Evolutionary conservation across 768 basidiomycete genomes (phyloP), one percentile per base, ranked within the genome.

Genomic region (Leccinum rimulosum): DNA sequence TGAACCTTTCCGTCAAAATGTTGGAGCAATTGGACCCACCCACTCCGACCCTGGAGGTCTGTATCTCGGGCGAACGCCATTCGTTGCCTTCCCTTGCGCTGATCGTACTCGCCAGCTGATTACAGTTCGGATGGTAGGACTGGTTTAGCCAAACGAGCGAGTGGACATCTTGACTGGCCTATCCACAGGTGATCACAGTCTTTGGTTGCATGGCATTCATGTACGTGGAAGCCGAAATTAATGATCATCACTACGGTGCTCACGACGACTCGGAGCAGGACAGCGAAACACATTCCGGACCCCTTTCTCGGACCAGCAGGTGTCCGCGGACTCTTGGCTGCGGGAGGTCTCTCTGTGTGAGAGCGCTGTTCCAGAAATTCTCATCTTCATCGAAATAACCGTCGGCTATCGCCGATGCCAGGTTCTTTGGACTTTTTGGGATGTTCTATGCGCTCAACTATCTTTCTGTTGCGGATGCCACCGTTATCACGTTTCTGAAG

Each of bases 401-500:
- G 31, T 4, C 25, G 17, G 54, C 53, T 7, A 10, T 52, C 31
- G 3, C 51, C 45, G 30, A 36, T 19, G 3, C 10, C 50, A 61
- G 91, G 88, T 95, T 92, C 70, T 81, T 91, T 56, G 87, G 86
- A 6, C 72, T 92, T 8, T 84, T 83, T 57, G 84, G 86, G n/a
- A 74, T 83, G n/a, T 89, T 88, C 68, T 88, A 83, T 66, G 84
- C 89, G 1, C 74, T 93, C 10, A 79, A 84, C 70, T 90, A 87
- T 70, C 80, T 94, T 4, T 87, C 89, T 0, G 76, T 95, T 0
- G 87, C 88, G 1, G 93, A 95, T 68, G 84, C 89, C 0, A 87
- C 86, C 0, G 88, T 89, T 4, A 74, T 96, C 50, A 85, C 85
- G 0, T 95, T 93, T 74, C 76, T 95, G 4, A 70, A 80, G 1